Percentiles rank a stretch among this genome's conserved stretches.
Conservation (phyloP, 805 yeast genomes). For the Millerozyma acaciae region DNA sequence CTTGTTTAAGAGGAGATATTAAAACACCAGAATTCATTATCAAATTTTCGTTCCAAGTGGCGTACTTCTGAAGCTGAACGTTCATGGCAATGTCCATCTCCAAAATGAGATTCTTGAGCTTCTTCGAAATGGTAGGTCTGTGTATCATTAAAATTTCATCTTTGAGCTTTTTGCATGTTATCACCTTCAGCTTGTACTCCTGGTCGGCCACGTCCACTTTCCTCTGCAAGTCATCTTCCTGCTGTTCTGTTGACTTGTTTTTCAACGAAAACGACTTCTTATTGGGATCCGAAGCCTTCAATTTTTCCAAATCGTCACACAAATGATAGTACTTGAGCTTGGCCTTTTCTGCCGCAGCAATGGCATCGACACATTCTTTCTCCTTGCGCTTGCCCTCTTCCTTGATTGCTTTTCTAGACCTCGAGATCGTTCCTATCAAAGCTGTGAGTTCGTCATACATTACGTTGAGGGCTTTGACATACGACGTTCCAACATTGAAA, state of each 20-base stretch:
- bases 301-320: slow-evolving; percentile 82
- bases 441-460: slow-evolving; percentile 85
- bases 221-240: slow-evolving; percentile 80
- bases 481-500: slow-evolving; percentile 64
- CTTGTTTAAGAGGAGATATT: slow-evolving; percentile 65
- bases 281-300: slow-evolving; percentile 76
- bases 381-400: slow-evolving; percentile 81
- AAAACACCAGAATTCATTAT: slow-evolving; percentile 82
- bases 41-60: slow-evolving; percentile 81
- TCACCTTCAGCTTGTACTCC: slow-evolving; percentile 78
- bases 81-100: slow-evolving; percentile 89
- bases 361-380: slow-evolving; percentile 80
- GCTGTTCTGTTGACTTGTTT: slow-evolving; percentile 75
- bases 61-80: slow-evolving; percentile 82
- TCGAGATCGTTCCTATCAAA: slow-evolving; percentile 63
- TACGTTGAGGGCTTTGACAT: slow-evolving; percentile 70
- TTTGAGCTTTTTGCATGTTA: slow-evolving; percentile 66
- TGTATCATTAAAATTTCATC: slow-evolving; percentile 66
- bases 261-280: slow-evolving; percentile 80
- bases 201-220: slow-evolving; percentile 82
- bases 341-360: slow-evolving; percentile 83
- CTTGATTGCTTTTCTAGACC: slow-evolving; percentile 70
- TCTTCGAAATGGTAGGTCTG: slow-evolving; percentile 73
- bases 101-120: slow-evolving; percentile 69
- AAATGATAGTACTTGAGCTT: slow-evolving; percentile 66